A percentile compares a stretch with the other conserved stretches of the same genome.
These are phyloP conservation scores for Leccinum truebloodii DNA, from an alignment of 768 basidiomycete species.

Conservation along the genomic window DNA sequence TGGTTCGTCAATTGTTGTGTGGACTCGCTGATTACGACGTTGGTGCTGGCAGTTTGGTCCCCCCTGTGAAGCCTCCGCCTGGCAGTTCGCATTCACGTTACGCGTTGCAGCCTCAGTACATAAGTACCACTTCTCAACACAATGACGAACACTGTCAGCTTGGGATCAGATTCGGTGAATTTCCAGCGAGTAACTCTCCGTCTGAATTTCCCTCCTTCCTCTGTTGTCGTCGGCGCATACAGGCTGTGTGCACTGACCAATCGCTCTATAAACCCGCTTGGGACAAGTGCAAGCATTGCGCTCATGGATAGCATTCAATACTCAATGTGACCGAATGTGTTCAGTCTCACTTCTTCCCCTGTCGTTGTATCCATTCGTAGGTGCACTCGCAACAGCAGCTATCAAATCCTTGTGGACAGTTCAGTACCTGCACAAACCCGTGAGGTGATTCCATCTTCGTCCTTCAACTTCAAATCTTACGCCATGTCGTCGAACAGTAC, in stretches of 20 bases:
- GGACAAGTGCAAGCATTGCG: conserved; percentile 73
- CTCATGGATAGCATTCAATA: neutral
- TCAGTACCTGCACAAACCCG: conserved; percentile 65
- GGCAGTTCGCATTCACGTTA: too few species aligned
- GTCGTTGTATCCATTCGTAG: conserved; percentile 68
- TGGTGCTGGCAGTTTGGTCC: too few species aligned
- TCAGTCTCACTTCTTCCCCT: conserved; percentile 62
- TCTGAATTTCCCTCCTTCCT: conserved; percentile 78
- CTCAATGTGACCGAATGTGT: neutral
- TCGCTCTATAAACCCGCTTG: conserved; percentile 72
- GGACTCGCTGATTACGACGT: too few species aligned
- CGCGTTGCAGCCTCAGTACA: too few species aligned
- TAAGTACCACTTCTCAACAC: neutral
- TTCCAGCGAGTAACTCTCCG: conserved; percentile 58
- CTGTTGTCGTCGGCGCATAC: conserved; percentile 83
- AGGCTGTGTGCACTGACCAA: conserved; percentile 76
- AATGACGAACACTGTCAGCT: neutral
- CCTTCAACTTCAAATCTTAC: neutral
- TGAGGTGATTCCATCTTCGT: conserved; percentile 32
- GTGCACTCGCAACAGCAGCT: conserved; percentile 59
- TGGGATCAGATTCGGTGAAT: conserved; percentile 30
- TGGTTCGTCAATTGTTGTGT: too few species aligned
- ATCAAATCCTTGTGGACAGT: conserved; percentile 71
- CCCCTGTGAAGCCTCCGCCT: too few species aligned
- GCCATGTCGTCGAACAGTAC: conserved; percentile 48